Conservation (phyloP, 1,139 yeast species). For the Candida tetrigidarum region DNA sequence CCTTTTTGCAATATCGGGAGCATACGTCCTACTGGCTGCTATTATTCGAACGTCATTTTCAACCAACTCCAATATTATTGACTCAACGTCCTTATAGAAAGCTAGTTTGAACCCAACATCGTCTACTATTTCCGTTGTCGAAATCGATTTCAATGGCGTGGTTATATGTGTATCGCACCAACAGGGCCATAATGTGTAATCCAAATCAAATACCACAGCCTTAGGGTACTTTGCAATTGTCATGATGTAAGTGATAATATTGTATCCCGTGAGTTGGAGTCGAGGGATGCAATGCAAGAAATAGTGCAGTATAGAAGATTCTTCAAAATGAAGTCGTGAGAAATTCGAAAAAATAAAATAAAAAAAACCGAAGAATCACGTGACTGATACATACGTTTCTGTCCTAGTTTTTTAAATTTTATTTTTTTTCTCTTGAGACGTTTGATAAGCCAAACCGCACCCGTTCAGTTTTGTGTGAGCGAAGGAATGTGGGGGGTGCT, state of each 20-base stretch:
- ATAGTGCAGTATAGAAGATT: too few relatives aligned
- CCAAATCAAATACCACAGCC: slow-evolving; percentile 74
- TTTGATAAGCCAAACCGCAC: too few relatives aligned
- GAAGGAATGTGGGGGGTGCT: background rate
- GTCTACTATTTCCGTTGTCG: slow-evolving; percentile 39
- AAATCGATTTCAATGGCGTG: slow-evolving; percentile 40
- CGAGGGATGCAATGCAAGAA: background rate
- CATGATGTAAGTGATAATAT: slow-evolving; percentile 1
- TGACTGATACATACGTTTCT: background rate
- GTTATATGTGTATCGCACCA: slow-evolving; percentile 69
- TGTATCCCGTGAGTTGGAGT: background rate
- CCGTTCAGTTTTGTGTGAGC: background rate
- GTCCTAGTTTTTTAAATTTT: background rate
- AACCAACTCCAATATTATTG: slow-evolving; percentile 50
- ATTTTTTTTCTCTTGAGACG: too few relatives aligned
- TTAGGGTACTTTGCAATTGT: slow-evolving; percentile 44
- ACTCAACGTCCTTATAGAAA: slow-evolving; percentile 64
- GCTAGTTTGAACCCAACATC: slow-evolving; percentile 50
- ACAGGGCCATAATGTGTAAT: slow-evolving; percentile 78
- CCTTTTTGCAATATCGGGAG: slow-evolving; percentile 64
- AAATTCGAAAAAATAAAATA: background rate
- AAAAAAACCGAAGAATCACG: background rate
- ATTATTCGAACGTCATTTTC: slow-evolving; percentile 51
- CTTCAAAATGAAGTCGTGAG: too few relatives aligned
- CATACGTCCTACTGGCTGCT: slow-evolving; percentile 70